Conservation (phyloP, 495 filamentous ascomycete species). For the Bryoglossum gracile region DNA sequence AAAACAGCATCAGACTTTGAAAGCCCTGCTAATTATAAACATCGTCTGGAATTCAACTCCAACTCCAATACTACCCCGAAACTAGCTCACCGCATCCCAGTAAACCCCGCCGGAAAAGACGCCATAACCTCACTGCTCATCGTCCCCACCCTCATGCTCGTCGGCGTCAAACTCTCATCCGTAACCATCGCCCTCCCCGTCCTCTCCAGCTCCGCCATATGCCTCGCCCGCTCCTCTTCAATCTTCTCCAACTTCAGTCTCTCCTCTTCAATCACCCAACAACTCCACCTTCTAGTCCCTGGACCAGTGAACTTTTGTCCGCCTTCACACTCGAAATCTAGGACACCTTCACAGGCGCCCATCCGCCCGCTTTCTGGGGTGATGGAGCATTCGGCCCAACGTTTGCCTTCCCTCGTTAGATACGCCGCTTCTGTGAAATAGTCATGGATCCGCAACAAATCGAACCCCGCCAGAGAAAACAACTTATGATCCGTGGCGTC, state of each 20-base stretch:
- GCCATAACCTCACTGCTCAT: conserved; percentile 1
- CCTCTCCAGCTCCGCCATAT: not conserved
- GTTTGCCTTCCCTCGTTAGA: conserved; percentile 12
- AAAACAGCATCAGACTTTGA: no score
- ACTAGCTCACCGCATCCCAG: no score
- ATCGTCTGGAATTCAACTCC: no score
- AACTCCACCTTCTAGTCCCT: conserved; percentile 20
- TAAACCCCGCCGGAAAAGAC: conserved; percentile 7
- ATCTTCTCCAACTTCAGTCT: conserved; percentile 2
- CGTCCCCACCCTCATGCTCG: not conserved
- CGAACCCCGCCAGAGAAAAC: conserved; percentile 16
- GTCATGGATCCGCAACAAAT: conserved; percentile 16
- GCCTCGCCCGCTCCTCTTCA: not conserved
- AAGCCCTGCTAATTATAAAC: no score
- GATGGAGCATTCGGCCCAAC: conserved; percentile 17
- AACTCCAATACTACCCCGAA: no score
- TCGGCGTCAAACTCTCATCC: conserved; percentile 10
- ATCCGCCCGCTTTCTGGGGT: conserved; percentile 20
- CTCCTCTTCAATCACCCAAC: conserved; percentile 15
- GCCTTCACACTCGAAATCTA: conserved; percentile 13
- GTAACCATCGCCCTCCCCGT: not conserved
- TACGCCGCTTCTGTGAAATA: conserved; percentile 19
- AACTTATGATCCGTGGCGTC: conserved; percentile 5
- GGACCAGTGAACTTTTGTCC: conserved; percentile 16
- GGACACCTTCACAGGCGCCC: conserved; percentile 11